A percentile compares a stretch with the other conserved stretches of the same genome.
These are phyloP conservation scores for Aspergillus homomorphus DNA, from an alignment of 495 filamentous ascomycete genomes.

Conservation along the genomic window DNA sequence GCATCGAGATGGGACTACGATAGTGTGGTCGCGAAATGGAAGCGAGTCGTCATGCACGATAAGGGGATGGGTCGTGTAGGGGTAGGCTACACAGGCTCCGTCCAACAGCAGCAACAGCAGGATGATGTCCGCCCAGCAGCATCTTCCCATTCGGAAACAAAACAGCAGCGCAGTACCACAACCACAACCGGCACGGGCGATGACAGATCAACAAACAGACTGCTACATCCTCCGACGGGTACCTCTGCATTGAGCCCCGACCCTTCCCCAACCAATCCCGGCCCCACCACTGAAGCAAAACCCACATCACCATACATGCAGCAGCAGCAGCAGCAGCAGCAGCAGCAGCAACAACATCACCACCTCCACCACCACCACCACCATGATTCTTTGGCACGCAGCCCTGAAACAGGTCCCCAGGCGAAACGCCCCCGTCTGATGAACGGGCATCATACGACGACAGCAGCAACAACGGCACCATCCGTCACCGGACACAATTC, in stretches of 20 bases:
- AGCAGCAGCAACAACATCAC: no score
- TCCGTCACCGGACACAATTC: slow-evolving; percentile 13
- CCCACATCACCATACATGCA: slow-evolving; percentile 35
- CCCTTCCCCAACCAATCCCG: slow-evolving; percentile 22
- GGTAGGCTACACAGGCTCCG: slow-evolving; percentile 23
- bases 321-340: slow-evolving; percentile 17
- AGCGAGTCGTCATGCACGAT: slow-evolving; percentile 50
- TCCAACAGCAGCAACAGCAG: neutral
- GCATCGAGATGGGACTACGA: slow-evolving; percentile 55
- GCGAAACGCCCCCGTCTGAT: slow-evolving; percentile 43
- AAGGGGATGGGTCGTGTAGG: slow-evolving; percentile 44
- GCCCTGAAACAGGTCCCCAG: slow-evolving; percentile 26
- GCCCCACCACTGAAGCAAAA: slow-evolving; percentile 18
- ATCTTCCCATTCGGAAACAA: slow-evolving; percentile 12
- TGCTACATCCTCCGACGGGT: slow-evolving; percentile 25
- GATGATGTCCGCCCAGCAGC: slow-evolving; percentile 18
- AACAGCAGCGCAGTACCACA: slow-evolving; percentile 11
- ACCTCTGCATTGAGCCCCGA: slow-evolving; percentile 31
- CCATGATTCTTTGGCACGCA: slow-evolving; percentile 10
- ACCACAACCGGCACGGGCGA: slow-evolving; percentile 18
- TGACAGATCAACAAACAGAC: slow-evolving; percentile 27
- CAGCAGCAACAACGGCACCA: slow-evolving; percentile 5
- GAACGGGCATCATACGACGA: slow-evolving; percentile 35
- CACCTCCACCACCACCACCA: neutral
- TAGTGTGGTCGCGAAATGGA: slow-evolving; percentile 56